Percentiles rank a stretch among this genome's conserved stretches.
Conservation (phyloP, 1,284 basidiomycete species). For the Sporisorium reilianum region DNA sequence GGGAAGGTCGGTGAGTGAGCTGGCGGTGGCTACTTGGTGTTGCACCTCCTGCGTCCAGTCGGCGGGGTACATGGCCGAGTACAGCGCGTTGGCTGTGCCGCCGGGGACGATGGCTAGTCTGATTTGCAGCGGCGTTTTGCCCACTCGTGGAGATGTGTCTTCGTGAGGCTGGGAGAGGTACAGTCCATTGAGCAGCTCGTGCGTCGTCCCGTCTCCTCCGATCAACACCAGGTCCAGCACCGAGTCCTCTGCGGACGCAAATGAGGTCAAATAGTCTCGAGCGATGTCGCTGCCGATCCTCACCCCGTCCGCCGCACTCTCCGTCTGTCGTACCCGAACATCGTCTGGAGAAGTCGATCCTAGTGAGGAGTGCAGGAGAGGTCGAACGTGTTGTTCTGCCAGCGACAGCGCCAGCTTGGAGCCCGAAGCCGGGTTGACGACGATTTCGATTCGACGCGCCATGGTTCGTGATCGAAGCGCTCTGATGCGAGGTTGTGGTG, state of each 20-base stretch:
- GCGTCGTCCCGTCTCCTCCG: conserved; percentile 69
- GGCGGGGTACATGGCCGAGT: conserved; percentile 73
- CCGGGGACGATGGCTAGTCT: conserved; percentile 74
- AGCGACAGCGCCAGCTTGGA: conserved; percentile 3
- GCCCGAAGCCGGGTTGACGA: conserved; percentile 28
- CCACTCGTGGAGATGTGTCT: neutral
- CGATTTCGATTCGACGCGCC: conserved; percentile 11
- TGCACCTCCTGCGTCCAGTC: conserved; percentile 38
- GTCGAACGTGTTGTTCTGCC: conserved; percentile 8
- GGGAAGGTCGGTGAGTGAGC: neutral
- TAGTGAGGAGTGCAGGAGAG: neutral
- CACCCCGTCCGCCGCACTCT: conserved; percentile 24
- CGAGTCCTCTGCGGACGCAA: no score
- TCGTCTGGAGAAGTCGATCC: neutral
- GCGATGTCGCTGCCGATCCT: conserved; percentile 32
- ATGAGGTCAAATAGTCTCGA: neutral
- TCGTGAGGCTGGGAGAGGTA: neutral
- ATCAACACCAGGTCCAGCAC: conserved; percentile 54
- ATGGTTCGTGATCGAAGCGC: neutral
- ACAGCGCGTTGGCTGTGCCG: conserved; percentile 96
- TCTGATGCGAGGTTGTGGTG: neutral
- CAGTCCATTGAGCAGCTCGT: conserved; percentile 66
- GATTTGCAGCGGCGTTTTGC: conserved; percentile 13
- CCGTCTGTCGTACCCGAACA: conserved; percentile 13
- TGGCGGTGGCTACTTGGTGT: conserved; percentile 1